Evolutionary conservation across 2,329 filamentous ascomycete species (phyloP).

Genomic region (Paecilomyces formosus): DNA sequence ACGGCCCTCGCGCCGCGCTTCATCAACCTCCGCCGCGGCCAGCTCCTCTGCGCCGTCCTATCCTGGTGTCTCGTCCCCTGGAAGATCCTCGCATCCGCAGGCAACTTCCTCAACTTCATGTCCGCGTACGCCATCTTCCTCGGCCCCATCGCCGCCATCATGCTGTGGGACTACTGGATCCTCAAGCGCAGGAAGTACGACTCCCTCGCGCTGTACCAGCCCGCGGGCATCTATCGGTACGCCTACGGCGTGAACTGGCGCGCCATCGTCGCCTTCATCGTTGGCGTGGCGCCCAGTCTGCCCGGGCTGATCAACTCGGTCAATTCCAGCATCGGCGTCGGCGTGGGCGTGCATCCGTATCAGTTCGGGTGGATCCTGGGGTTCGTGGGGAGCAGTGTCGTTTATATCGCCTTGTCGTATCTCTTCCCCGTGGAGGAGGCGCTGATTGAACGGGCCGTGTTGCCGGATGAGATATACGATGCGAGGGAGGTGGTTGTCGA

Average conservation of each 20-base stretch:
- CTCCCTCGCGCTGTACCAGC: slow-evolving; percentile 46
- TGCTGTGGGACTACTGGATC: slow-evolving; percentile 55
- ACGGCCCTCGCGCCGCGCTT: slow-evolving; percentile 47
- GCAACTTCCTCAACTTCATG: slow-evolving; percentile 58
- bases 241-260: slow-evolving; percentile 49
- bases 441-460: slow-evolving; percentile 33
- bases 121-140: slow-evolving; percentile 59
- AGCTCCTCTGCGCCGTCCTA: slow-evolving; percentile 47
- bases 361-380: slow-evolving; percentile 61
- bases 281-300: slow-evolving; percentile 49
- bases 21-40: slow-evolving; percentile 51
- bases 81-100: slow-evolving; percentile 56
- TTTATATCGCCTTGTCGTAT: slow-evolving; percentile 48
- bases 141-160: slow-evolving; percentile 55
- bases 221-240: slow-evolving; percentile 45
- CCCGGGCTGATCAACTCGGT: slow-evolving; percentile 47
- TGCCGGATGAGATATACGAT: slow-evolving; percentile 31
- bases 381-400: slow-evolving; percentile 48
- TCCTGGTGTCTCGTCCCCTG: slow-evolving; percentile 57
- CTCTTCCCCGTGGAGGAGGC: slow-evolving; percentile 45
- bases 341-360: slow-evolving; percentile 50
- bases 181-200: slow-evolving; percentile 44
- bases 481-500: slow-evolving; percentile 10
- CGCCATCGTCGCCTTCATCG: slow-evolving; percentile 50
- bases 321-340: slow-evolving; percentile 27